Evolutionary conservation across 108 stramenopile species (phyloP).

Genomic region (Skeletonema grethae): DNA sequence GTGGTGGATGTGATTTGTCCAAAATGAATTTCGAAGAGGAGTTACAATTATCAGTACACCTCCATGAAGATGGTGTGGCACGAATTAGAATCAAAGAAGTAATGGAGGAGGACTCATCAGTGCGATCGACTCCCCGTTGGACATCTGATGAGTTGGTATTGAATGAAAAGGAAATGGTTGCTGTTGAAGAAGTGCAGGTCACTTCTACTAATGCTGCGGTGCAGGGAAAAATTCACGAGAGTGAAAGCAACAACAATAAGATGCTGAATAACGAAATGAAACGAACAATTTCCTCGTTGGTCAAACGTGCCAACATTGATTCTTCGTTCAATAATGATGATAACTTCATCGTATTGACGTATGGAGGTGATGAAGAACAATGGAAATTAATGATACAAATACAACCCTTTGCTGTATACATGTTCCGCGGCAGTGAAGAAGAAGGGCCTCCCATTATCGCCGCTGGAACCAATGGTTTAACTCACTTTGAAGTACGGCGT

Average conservation of each 20-base stretch:
- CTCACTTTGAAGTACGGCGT: conserved; percentile 91
- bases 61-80: conserved; percentile 78
- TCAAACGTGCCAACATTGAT: conserved; percentile 17
- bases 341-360: conserved; percentile 43
- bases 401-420: conserved; percentile 68
- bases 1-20: conserved; percentile 5
- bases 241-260: not conserved
- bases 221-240: not conserved
- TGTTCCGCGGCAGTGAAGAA: conserved; percentile 62
- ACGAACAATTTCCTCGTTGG: conserved; percentile 26
- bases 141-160: conserved; percentile 89
- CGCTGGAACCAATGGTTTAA: conserved; percentile 65
- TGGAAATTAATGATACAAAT: conserved; percentile 68
- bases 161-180: conserved; percentile 60
- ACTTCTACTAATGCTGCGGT: conserved; percentile 23
- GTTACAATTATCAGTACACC: conserved; percentile 64
- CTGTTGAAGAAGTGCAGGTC: conserved; percentile 48
- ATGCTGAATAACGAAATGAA: conserved; percentile 6
- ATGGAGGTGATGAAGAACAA: conserved; percentile 34
- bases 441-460: conserved; percentile 61
- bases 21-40: conserved; percentile 45
- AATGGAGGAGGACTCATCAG: conserved; percentile 46
- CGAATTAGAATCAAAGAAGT: conserved; percentile 80
- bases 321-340: conserved; percentile 10
- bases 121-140: conserved; percentile 58